Conservation (phyloP, 2,329 filamentous ascomycete genomes). For the Hypomyces rosellus region DNA sequence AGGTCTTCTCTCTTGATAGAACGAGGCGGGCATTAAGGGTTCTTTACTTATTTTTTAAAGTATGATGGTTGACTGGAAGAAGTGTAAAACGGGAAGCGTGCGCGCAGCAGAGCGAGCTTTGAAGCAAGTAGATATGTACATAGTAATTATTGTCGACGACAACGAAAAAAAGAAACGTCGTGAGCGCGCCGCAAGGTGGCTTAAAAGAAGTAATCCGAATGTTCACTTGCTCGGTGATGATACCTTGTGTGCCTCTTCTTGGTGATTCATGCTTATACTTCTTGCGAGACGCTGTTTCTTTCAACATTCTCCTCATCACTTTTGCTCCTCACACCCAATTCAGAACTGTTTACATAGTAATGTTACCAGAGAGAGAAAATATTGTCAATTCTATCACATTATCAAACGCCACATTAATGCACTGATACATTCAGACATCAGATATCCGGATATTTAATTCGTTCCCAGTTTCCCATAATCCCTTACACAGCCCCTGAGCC, state of each 20-base stretch:
- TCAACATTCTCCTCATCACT: no score
- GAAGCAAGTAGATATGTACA: conserved; percentile 9
- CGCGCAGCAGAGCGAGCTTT: not conserved
- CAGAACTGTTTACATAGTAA: not conserved
- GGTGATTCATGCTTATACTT: no score
- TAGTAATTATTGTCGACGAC: conserved; percentile 7
- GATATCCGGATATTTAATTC: conserved; percentile 1
- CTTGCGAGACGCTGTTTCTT: no score
- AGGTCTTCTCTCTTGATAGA: not conserved
- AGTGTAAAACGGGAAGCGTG: not conserved
- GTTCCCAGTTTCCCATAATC: not conserved
- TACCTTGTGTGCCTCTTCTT: not conserved
- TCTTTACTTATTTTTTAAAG: no score
- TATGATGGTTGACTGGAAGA: not conserved
- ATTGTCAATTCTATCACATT: conserved; percentile 7
- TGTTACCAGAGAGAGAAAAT: not conserved
- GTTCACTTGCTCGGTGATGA: not conserved
- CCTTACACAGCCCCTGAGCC: conserved; percentile 20
- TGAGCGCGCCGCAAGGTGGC: not conserved
- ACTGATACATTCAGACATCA: conserved; percentile 4
- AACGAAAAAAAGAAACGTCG: not conserved
- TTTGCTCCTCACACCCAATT: no score
- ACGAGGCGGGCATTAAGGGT: not conserved
- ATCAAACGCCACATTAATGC: conserved; percentile 10
- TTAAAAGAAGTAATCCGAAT: no score